Evolutionary conservation across 768 basidiomycete species (phyloP).

Genomic region (Pisolithus tinctorius): DNA sequence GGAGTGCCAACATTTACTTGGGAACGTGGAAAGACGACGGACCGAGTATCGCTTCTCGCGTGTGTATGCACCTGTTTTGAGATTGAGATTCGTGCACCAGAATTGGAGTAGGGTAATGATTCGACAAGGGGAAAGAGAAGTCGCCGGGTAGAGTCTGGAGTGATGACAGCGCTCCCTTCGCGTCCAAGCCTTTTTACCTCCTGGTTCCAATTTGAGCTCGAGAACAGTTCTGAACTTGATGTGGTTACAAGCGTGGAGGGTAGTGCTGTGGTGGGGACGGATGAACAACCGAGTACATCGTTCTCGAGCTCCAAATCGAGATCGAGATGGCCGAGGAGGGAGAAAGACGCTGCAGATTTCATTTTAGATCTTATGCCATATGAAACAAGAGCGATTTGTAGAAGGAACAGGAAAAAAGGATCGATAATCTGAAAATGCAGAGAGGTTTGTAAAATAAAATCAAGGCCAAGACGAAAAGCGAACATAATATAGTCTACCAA

Average conservation of each 20-base stretch:
- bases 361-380: neutral
- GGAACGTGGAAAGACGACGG: conserved; percentile 11
- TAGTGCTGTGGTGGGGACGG: conserved; percentile 16
- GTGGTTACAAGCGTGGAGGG: neutral
- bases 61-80: conserved; percentile 14
- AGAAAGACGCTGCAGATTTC: conserved; percentile 49
- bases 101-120: conserved; percentile 12
- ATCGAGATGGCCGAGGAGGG: conserved; percentile 68
- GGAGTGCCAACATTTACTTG: conserved; percentile 41
- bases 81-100: conserved; percentile 9
- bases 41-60: too few species aligned
- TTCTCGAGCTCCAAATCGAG: conserved; percentile 67
- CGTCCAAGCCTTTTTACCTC: neutral
- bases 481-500: neutral
- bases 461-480: neutral
- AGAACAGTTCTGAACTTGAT: conserved; percentile 3
- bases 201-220: conserved; percentile 3
- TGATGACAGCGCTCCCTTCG: neutral
- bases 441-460: neutral
- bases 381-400: too few species aligned
- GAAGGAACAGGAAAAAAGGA: too few species aligned
- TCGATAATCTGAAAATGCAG: too few species aligned
- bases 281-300: conserved; percentile 29
- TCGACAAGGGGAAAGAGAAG: conserved; percentile 55
- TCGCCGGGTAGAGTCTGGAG: conserved; percentile 47